Base-by-base conservation (phyloP, 208 protist genomes). In the Vickermania ingenoplastis region DNA sequence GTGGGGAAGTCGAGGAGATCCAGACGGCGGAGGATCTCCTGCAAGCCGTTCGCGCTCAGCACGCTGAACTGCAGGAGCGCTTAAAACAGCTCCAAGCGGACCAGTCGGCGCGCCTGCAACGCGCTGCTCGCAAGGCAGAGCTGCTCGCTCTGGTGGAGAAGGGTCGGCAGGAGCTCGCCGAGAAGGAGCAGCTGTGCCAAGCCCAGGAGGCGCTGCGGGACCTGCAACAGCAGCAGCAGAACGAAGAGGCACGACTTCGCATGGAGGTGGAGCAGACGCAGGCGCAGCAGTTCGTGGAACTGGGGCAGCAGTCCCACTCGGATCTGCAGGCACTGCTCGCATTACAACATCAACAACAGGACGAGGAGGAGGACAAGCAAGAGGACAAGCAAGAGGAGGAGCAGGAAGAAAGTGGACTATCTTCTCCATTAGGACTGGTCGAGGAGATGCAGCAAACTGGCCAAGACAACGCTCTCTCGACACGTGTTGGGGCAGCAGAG, bases 341-440 rank as follows among this genome's bases (percentile, higher is more conserved):
- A 50, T 17, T 1, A 50, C 17, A 28, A 41, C 53, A 70, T 41
- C 53, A 48, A 36, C 30, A 36, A 23, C 25, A 72, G 21, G 67
- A 59, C 17, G 27, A 41, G 11, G 45, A 45, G 3, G 52, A 59
- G 63, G 2, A 5, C 22, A 24, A 41, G 59, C 29, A 21, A 0
- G 63, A n/a, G n/a, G 63, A 66, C 29, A 54, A 49, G 24, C 63
- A 59, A 25, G 53, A 49, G 27, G 36, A 68, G 30, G 63, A 69
- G 23, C 31, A 45, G 22, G 55, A 21, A n/a, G n/a, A n/a, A n/a
- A n/a, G n/a, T n/a, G n/a, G n/a, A n/a, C n/a, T n/a, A n/a, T n/a
- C n/a, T n/a, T n/a, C n/a, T n/a, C n/a, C n/a, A n/a, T n/a, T n/a
- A n/a, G n/a, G n/a, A n/a, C n/a, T n/a, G n/a, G n/a, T n/a, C n/a